Evolutionary conservation across 805 yeast species (phyloP), one percentile per base, ranked within the genome.

Genomic region (Barnettozyma sucrosica): DNA sequence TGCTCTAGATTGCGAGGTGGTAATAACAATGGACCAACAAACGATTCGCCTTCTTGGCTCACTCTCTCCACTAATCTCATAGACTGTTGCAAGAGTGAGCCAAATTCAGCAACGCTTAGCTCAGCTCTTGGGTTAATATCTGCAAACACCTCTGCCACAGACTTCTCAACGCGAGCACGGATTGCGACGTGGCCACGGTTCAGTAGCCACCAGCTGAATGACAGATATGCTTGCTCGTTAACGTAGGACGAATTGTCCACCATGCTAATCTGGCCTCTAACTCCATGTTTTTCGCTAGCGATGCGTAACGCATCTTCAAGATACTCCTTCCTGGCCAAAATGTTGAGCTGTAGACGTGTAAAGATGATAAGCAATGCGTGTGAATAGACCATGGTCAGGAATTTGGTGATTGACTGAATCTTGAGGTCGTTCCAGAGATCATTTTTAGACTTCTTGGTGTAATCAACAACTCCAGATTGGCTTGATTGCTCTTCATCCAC

Each of bases 191-290:
- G 89, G 0, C 98, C 98, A 53, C 81, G 79, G 64, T 92, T 89
- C 44, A 92, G 70, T 41, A 92, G 65, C 97, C 97, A 92, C 97
- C 97, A 92, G 51, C 90, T 83, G 52, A 89, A 76, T 0, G 95
- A 84, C 41, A 92, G 71, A 62, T 85, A 92, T 44, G 89, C 84
- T 57, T 93, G 92, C 57, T 85, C 93, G 34, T 83, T 74, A 30
- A 76, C 66, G 59, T 83, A 80, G 30, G 42, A 39, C 7, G 39
- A 32, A 20, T 41, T 58, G 50, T 62, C 65, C 5, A 47, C 43
- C 43, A 47, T 36, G 32, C 54, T 57, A 10, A 50, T 48, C 18
- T 34, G 48, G 33, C 48, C 44, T 9, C 47, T 33, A 20, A 57
- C 56, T 46, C 67, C 77, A 66, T 54, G 62, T 25, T 62, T 64